These are phyloP conservation scores for Monosporozyma yasuniensis DNA, from an alignment of 805 yeast genomes.

Conservation along the genomic window DNA sequence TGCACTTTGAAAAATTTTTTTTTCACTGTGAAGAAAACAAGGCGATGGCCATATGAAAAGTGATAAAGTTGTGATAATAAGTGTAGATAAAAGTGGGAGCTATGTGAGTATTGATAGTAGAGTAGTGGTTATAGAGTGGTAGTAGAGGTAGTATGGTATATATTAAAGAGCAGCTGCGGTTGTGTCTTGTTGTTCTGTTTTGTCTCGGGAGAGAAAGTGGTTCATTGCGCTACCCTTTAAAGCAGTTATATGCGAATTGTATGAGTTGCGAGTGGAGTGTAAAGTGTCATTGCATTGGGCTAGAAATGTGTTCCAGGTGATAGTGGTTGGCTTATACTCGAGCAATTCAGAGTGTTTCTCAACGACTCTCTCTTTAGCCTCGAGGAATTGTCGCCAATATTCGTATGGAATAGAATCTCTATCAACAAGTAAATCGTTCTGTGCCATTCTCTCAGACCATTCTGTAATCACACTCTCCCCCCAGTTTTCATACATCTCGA, in stretches of 20 bases:
- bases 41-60: not conserved
- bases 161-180: too few species aligned
- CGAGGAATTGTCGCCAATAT: conserved; percentile 52
- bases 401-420: conserved; percentile 32
- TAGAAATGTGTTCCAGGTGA: not conserved
- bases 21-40: not conserved
- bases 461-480: conserved; percentile 58
- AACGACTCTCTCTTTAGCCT: conserved; percentile 44
- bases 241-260: not conserved
- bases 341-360: not conserved
- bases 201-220: not conserved
- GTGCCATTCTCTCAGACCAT: conserved; percentile 51
- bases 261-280: not conserved
- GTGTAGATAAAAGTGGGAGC: too few species aligned
- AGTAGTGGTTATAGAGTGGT: not conserved
- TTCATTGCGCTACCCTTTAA: not conserved
- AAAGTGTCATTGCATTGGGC: not conserved
- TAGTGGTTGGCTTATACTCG: not conserved
- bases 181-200: not conserved
- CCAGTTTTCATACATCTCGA: conserved; percentile 57
- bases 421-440: conserved; percentile 22
- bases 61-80: too few species aligned
- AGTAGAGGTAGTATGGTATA: not conserved
- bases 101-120: too few species aligned
- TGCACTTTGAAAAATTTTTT: not conserved